Base-by-base conservation (phyloP, 1,139 yeast genomes). In the Protomyces macrosporus region DNA sequence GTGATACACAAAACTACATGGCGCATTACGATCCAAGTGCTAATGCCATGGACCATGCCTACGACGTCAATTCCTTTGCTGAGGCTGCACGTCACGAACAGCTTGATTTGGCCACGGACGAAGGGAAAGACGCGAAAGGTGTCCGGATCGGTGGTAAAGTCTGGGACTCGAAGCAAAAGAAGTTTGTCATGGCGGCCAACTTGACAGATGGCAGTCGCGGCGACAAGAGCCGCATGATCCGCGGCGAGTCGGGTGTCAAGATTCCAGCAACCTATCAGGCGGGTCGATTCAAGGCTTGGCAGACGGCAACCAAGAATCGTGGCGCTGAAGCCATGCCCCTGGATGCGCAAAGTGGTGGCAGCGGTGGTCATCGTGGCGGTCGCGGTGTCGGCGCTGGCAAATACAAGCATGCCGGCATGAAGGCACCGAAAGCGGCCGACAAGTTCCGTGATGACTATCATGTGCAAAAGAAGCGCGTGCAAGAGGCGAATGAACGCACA, bases 221-320 rank as follows among this genome's bases (percentile, higher is more conserved):
- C 58, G 70, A 32, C 71, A 70, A 55, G 56, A 58, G 56, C 56
- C 91, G 89, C 76, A 93, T 81, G 75, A 93, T 95, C 71, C 87
- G 90, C 69, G 96, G 98, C 68, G 99, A 95, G 74, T 86, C 90
- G 74, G 99, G 99, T 6, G 91, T 88, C 71, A 84, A 84, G 74
- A 85, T 95, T 65, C 97, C 98, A 3, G 98, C 98, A 0, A 82
- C 95, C 30, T 90, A 86, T 76, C 82, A 89, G 72, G 86, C 96
- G 3, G 99, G 99, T 63, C 85, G 65, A 80, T 84, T 51, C 70
- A 74, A 23, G 71, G 70, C 33, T 71, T 81, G 67, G 82, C 80
- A 69, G 83, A 80, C 40, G 90, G 78, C 67, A 89, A 85, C 69
- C 37, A 63, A 65, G 35, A 62, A 67, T 34, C 60, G 62, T 4